A percentile compares a stretch with the other conserved stretches of the same genome.
Conservation (phyloP, 176 grass and related monocot genomes). For the Musa acuminata region DNA sequence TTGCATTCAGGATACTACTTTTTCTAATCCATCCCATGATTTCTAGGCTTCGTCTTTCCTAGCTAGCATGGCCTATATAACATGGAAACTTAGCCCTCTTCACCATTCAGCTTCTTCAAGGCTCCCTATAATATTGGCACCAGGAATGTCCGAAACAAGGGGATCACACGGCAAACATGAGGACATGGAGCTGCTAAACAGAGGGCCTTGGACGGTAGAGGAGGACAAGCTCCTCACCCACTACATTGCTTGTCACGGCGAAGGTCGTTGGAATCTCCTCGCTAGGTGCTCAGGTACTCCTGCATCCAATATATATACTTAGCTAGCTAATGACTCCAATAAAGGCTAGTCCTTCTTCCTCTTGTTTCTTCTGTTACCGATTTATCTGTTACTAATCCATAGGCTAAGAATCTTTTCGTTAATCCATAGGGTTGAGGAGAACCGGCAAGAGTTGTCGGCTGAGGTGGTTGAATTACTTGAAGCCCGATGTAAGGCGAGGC, state of each 20-base stretch:
- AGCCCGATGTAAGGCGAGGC: conserved; percentile 14
- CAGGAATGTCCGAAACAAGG: not conserved
- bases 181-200: conserved; percentile 4
- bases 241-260: conserved; percentile 15
- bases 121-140: not conserved
- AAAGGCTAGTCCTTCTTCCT: not conserved
- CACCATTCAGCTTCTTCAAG: not conserved
- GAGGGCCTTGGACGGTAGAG: conserved; percentile 10
- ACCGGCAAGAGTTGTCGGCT: conserved; percentile 13
- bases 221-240: conserved; percentile 17
- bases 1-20: not conserved
- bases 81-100: not conserved
- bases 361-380: not conserved
- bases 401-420: too few species aligned
- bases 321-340: not conserved
- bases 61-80: not conserved
- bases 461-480: conserved; percentile 16
- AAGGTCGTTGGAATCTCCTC: conserved; percentile 17
- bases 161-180: not conserved
- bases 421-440: conserved; percentile 2
- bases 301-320: not conserved
- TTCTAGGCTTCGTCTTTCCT: not conserved
- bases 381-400: not conserved
- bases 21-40: not conserved
- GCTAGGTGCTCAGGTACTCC: conserved; percentile 8